Evolutionary conservation across 1,284 basidiomycete species (phyloP).

Genomic region (Porodaedalea pini): DNA sequence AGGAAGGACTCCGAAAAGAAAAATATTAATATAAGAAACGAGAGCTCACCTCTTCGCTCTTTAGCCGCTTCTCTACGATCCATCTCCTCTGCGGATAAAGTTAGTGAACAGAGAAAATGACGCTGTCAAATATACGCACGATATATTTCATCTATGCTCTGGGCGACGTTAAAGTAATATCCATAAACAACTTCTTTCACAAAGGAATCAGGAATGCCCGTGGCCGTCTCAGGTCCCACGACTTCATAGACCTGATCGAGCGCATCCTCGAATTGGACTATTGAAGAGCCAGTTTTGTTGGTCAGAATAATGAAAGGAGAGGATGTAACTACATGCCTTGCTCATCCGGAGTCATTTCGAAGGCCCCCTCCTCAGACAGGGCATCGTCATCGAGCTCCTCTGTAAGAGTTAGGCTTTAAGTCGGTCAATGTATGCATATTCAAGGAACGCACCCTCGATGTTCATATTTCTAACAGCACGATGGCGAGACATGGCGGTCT

Average conservation of each 20-base stretch:
- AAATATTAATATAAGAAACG: constrained; percentile 31
- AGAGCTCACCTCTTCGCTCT: constrained; percentile 79
- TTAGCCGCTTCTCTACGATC: constrained; percentile 50
- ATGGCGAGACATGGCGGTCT: constrained; percentile 75
- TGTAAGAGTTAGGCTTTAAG: constrained; percentile 33
- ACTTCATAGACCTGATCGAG: constrained; percentile 64
- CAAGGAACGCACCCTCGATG: constrained; percentile 59
- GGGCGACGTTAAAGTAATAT: constrained; percentile 82
- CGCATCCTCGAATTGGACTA: constrained; percentile 73
- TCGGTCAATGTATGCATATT: constrained; percentile 21
- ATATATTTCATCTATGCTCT: constrained; percentile 70
- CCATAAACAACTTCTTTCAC: constrained; percentile 89
- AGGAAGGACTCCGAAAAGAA: constrained; percentile 22
- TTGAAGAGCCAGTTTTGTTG: not conserved
- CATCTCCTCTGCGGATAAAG: constrained; percentile 49
- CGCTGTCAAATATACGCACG: constrained; percentile 48
- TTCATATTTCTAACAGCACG: constrained; percentile 88
- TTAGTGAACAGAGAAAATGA: not conserved
- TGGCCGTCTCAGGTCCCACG: constrained; percentile 62
- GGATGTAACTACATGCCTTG: constrained; percentile 43
- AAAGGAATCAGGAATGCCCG: constrained; percentile 67
- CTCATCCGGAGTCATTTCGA: constrained; percentile 64
- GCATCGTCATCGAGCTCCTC: constrained; percentile 76
- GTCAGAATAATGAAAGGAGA: not conserved
- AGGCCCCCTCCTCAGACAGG: constrained; percentile 63